phyloP scores from a whole-genome alignment of 164 flowering plant species.

The Nelumbo lutea region DNA sequence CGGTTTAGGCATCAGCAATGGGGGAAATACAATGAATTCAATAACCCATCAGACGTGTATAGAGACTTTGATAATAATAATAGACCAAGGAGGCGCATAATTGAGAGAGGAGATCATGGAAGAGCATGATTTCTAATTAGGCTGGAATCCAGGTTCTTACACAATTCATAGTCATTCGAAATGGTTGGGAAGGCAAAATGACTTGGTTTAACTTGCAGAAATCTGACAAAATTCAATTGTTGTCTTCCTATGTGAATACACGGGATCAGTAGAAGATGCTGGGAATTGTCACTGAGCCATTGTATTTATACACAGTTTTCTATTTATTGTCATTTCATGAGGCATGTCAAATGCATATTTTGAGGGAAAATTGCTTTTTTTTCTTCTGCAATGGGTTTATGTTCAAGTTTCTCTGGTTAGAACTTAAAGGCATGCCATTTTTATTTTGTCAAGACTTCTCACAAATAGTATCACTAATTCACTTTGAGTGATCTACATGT shows the following conservation, averaged over 20 bases:
- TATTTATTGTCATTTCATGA: not conserved
- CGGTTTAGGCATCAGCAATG: constrained; percentile 23
- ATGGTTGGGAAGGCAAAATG: not conserved
- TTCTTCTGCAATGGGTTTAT: too few species aligned
- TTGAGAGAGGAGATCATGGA: constrained; percentile 27
- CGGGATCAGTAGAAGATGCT: constrained; percentile 5
- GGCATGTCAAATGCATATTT: not conserved
- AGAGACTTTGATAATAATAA: constrained; percentile 34
- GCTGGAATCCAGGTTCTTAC: too few species aligned
- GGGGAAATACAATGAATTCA: constrained; percentile 23
- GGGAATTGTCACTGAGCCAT: not conserved
- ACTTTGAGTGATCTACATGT: too few species aligned
- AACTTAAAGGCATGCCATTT: too few species aligned
- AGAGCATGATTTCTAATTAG: not conserved
- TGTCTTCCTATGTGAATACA: not conserved
- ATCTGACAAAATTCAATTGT: not conserved
- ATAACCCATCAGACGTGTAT: constrained; percentile 20
- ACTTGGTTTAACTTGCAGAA: not conserved
- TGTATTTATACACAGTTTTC: not conserved
- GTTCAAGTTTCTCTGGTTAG: too few species aligned
- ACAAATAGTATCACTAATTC: too few species aligned
- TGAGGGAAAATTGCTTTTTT: not conserved
- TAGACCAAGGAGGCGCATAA: constrained; percentile 48
- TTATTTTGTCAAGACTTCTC: too few species aligned
- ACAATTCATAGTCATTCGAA: too few species aligned